Evolutionary conservation across 2,329 filamentous ascomycete species (phyloP).

Genomic region (Fusarium graminum): DNA sequence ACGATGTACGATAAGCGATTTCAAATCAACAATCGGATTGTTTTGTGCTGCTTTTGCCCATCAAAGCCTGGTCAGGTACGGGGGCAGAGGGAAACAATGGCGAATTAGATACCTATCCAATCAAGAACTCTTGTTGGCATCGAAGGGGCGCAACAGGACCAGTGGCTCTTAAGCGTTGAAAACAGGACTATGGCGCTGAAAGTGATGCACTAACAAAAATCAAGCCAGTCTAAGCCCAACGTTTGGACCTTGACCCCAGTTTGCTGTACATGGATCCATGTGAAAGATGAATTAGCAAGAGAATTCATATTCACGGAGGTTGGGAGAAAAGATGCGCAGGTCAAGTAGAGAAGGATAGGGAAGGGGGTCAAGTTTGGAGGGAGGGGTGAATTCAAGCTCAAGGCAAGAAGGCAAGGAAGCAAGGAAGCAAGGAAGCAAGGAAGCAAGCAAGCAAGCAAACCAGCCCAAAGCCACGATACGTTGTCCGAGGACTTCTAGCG

Average conservation of each 20-base stretch:
- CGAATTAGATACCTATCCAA: constrained; percentile 11
- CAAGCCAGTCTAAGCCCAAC: constrained; percentile 3
- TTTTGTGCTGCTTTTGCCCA: not conserved
- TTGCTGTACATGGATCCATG: not conserved
- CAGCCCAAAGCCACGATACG: constrained; percentile 27
- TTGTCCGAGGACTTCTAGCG: constrained; percentile 39
- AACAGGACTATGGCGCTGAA: not conserved
- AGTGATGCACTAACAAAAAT: constrained; percentile 7
- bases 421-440: too few species aligned
- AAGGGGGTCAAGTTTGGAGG: constrained; percentile 1
- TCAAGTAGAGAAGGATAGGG: not conserved
- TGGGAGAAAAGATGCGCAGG: too few species aligned
- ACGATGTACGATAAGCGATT: not conserved
- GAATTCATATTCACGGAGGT: too few species aligned
- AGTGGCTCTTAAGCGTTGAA: not conserved
- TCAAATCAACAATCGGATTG: not conserved
- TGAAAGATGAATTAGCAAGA: not conserved
- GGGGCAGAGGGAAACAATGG: constrained; percentile 1
- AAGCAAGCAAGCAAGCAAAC: not conserved
- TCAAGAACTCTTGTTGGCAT: constrained; percentile 11
- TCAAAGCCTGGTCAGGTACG: not conserved
- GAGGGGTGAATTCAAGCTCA: constrained; percentile 12
- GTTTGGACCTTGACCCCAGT: not conserved
- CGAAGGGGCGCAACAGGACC: constrained; percentile 11
- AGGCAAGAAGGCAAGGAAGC: too few species aligned